A percentile compares a stretch with the other conserved stretches of the same genome.
Conservation (phyloP, 345 rosid species). For the Lenwebbia sp. region DNA sequence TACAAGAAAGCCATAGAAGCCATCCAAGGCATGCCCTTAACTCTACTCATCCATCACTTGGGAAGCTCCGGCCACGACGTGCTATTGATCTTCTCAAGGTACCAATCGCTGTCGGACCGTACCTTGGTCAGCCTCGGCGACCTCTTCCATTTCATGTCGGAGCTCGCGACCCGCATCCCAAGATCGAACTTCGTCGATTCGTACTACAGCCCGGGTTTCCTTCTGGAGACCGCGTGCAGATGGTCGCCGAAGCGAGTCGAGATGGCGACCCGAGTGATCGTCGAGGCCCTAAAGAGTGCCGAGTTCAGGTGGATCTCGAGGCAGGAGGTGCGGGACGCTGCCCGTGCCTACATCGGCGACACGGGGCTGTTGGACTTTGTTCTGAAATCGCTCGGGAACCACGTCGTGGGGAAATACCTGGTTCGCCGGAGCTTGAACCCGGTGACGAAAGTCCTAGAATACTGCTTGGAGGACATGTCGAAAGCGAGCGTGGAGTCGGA, state of each 20-base stretch:
- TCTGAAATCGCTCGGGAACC: conserved; percentile 87
- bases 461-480: conserved; percentile 71
- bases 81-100: conserved; percentile 52
- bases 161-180: conserved; percentile 46
- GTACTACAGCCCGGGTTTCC: conserved; percentile 20
- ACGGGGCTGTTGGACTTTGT: conserved; percentile 87
- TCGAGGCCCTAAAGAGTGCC: conserved; percentile 58
- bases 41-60: conserved; percentile 38
- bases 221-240: conserved; percentile 44
- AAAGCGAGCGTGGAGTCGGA: neutral
- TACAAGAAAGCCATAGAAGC: conserved; percentile 75
- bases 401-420: conserved; percentile 71
- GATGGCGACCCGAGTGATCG: conserved; percentile 75
- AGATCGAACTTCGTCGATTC: conserved; percentile 29
- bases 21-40: conserved; percentile 45
- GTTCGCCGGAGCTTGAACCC: conserved; percentile 88
- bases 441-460: conserved; percentile 81
- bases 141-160: conserved; percentile 65
- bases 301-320: conserved; percentile 73
- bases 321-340: conserved; percentile 89
- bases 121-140: conserved; percentile 52
- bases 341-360: conserved; percentile 82
- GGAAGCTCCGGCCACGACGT: conserved; percentile 27
- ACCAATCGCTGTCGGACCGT: conserved; percentile 54
- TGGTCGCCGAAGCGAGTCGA: conserved; percentile 89